These are phyloP conservation scores for Pichia manshurica DNA, from an alignment of 805 yeast genomes.

Conservation along the genomic window DNA sequence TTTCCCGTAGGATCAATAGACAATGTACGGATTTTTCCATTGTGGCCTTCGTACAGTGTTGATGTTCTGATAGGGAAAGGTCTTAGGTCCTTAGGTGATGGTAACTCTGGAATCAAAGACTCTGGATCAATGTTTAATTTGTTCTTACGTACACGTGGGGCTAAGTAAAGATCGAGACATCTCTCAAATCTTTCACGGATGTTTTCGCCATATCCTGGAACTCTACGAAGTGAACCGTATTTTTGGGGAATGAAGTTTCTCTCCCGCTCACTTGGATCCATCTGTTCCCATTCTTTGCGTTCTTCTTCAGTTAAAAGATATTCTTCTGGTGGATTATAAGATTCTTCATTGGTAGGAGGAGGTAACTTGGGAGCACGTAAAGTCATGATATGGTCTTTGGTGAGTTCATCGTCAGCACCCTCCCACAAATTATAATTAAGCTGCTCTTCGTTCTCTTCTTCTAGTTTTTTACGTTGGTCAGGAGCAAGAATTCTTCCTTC, in stretches of 20 bases:
- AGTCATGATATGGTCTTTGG: constrained; percentile 78
- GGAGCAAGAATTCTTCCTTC: constrained; percentile 91
- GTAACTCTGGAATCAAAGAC: constrained; percentile 89
- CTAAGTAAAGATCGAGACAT: constrained; percentile 86
- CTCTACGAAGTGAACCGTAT: constrained; percentile 75
- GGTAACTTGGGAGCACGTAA: constrained; percentile 91
- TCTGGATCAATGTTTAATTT: constrained; percentile 94
- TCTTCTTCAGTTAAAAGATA: constrained; percentile 80
- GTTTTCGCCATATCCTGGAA: constrained; percentile 84
- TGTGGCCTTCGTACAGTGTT: constrained; percentile 78
- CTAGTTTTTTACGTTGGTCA: constrained; percentile 44
- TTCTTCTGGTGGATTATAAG: constrained; percentile 97
- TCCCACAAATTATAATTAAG: constrained; percentile 82
- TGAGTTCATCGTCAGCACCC: constrained; percentile 46
- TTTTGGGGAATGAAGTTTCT: constrained; percentile 77
- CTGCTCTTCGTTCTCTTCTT: constrained; percentile 39
- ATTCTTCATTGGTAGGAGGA: constrained; percentile 95
- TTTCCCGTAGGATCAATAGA: constrained; percentile 84
- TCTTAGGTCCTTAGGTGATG: constrained; percentile 91
- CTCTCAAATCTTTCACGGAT: constrained; percentile 92
- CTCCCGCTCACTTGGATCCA: constrained; percentile 74
- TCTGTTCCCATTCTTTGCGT: constrained; percentile 57
- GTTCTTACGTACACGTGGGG: constrained; percentile 91
- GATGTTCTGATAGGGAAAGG: constrained; percentile 95
- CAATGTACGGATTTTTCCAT: constrained; percentile 72